Conservation (phyloP, 2,329 filamentous ascomycete species). For the Exophiala sideris region DNA sequence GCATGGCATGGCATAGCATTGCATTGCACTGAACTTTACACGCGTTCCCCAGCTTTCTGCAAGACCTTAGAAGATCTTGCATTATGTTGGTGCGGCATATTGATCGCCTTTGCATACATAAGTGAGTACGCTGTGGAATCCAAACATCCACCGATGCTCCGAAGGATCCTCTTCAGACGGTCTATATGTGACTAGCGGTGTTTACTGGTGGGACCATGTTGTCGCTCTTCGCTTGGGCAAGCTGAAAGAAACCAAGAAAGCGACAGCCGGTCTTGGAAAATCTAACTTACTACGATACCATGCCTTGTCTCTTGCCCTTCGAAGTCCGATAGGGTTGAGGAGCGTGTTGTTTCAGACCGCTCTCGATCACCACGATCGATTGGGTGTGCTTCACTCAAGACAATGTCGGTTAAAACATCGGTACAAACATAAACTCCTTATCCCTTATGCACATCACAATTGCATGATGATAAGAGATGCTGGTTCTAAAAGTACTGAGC, state of each 20-base stretch:
- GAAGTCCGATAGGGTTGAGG: too few species aligned
- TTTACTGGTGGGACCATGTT: background rate
- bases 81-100: constrained; percentile 1
- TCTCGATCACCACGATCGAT: constrained; percentile 2
- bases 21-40: constrained; percentile 8
- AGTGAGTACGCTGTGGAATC: constrained; percentile 11
- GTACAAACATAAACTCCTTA: constrained; percentile 3
- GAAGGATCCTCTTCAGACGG: background rate
- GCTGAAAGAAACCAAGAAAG: too few species aligned
- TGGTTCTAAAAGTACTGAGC: constrained; percentile 1
- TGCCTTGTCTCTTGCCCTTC: too few species aligned
- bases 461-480: constrained; percentile 11
- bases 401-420: constrained; percentile 11
- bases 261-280: too few species aligned
- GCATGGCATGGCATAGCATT: constrained; percentile 6
- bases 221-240: background rate
- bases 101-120: constrained; percentile 22
- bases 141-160: background rate
- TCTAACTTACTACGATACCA: background rate
- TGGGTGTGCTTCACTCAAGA: constrained; percentile 10
- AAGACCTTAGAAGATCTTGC: constrained; percentile 17
- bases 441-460: constrained; percentile 23
- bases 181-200: background rate
- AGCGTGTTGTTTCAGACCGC: constrained; percentile 12
- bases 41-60: constrained; percentile 15